Percentiles rank a stretch among this genome's conserved stretches.
phyloP scores from a whole-genome alignment of 2,329 filamentous ascomycete species.

The Pyrenophora graminea region DNA sequence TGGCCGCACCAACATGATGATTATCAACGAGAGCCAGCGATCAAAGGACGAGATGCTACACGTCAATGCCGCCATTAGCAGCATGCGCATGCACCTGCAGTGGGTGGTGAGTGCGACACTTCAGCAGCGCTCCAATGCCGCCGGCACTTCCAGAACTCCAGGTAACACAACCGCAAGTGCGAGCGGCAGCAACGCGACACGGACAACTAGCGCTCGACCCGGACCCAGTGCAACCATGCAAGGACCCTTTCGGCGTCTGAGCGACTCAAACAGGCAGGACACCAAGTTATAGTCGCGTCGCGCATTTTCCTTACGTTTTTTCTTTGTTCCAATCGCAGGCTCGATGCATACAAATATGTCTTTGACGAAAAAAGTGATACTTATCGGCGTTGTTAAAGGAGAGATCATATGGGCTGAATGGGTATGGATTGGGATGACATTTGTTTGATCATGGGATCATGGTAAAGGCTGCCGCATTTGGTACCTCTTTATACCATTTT shows the following conservation, averaged over 20 bases:
- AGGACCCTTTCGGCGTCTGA: constrained; percentile 37
- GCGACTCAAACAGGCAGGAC: constrained; percentile 44
- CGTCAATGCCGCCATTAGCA: constrained; percentile 62
- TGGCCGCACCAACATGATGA: constrained; percentile 64
- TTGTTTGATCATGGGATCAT: neutral
- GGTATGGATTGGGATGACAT: neutral
- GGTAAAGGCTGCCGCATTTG: neutral
- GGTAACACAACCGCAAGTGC: constrained; percentile 28
- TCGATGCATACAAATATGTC: constrained; percentile 14
- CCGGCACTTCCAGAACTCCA: constrained; percentile 31
- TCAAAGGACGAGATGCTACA: constrained; percentile 66
- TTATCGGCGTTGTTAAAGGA: neutral
- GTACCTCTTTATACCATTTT: neutral
- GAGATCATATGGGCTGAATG: neutral
- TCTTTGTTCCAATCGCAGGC: constrained; percentile 4
- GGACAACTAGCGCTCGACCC: constrained; percentile 27
- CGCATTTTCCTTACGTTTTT: neutral
- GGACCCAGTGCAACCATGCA: constrained; percentile 33
- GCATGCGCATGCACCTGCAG: constrained; percentile 64
- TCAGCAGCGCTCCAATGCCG: constrained; percentile 46
- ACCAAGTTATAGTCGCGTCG: constrained; percentile 37
- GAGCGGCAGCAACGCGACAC: constrained; percentile 31
- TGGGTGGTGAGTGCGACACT: constrained; percentile 65
- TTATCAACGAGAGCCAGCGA: constrained; percentile 65
- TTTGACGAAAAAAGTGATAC: constrained; percentile 25